These are phyloP conservation scores for Thalia dealbata DNA, from an alignment of 176 grass and related monocot genomes.

Conservation along the genomic window DNA sequence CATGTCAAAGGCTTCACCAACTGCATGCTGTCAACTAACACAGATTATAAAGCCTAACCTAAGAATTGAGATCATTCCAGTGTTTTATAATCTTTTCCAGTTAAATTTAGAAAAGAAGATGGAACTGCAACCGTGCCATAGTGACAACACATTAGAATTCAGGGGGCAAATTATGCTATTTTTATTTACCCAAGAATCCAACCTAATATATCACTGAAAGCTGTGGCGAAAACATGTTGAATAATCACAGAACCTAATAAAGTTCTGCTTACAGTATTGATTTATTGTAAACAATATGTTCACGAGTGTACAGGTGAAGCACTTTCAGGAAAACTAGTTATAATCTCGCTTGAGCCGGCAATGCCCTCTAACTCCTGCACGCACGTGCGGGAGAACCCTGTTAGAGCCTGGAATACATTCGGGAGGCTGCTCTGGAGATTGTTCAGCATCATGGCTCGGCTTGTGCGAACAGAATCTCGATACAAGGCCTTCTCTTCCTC, in stretches of 20 bases:
- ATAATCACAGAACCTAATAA: not conserved
- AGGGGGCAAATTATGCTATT: too few relatives aligned
- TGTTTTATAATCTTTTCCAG: too few relatives aligned
- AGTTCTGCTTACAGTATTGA: not conserved
- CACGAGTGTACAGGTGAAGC: conserved; percentile 27
- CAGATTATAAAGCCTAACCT: too few relatives aligned
- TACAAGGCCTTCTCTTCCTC: conserved; percentile 78
- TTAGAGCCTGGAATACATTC: conserved; percentile 81
- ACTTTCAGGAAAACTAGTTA: conserved; percentile 26
- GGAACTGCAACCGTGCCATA: too few relatives aligned
- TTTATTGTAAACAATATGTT: not conserved
- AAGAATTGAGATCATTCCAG: too few relatives aligned
- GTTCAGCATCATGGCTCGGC: conserved; percentile 69
- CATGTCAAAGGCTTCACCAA: too few relatives aligned
- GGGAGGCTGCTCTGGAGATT: conserved; percentile 78
- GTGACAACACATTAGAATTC: too few relatives aligned
- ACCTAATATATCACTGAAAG: not conserved
- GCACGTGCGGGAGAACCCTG: conserved; percentile 44
- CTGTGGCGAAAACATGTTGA: not conserved
- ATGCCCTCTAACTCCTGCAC: conserved; percentile 70
- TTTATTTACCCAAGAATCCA: too few relatives aligned
- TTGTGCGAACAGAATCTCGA: conserved; percentile 48
- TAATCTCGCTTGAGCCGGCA: conserved; percentile 34
- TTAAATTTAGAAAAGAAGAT: too few relatives aligned
- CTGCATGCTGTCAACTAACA: too few relatives aligned